Conservation (phyloP, 2,329 filamentous ascomycete species). For the Hymenoscyphus albidus region DNA sequence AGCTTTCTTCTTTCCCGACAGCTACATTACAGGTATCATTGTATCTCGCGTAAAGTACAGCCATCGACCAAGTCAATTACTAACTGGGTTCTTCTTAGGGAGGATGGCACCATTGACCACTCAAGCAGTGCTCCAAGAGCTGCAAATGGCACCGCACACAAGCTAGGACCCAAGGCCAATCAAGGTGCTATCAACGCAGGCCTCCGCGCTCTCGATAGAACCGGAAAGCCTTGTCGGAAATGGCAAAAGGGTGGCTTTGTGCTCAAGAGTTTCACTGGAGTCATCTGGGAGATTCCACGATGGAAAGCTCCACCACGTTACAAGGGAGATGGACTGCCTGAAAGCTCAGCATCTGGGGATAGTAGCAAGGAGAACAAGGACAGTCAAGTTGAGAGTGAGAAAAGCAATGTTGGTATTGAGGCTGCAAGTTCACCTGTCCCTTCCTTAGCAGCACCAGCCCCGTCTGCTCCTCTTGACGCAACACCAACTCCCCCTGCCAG, state of each 20-base stretch:
- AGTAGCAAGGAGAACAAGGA: slow-evolving; percentile 64
- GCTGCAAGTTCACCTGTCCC: slow-evolving; percentile 51
- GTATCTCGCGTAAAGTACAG: neutral
- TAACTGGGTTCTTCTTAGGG: slow-evolving; percentile 42
- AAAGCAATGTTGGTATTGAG: slow-evolving; percentile 57
- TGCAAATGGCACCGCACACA: slow-evolving; percentile 53
- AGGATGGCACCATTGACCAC: slow-evolving; percentile 61
- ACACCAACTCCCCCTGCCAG: slow-evolving; percentile 30
- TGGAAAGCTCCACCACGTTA: slow-evolving; percentile 73
- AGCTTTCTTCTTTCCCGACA: neutral
- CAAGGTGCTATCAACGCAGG: slow-evolving; percentile 96
- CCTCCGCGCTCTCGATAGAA: slow-evolving; percentile 87
- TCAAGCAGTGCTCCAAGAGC: slow-evolving; percentile 42
- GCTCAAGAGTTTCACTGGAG: slow-evolving; percentile 89
- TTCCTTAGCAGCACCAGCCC: slow-evolving; percentile 6
- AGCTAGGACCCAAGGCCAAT: slow-evolving; percentile 93
- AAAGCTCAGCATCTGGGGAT: slow-evolving; percentile 44
- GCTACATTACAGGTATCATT: neutral
- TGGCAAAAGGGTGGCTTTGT: slow-evolving; percentile 82
- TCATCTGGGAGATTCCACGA: slow-evolving; percentile 73
- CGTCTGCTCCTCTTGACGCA: slow-evolving; percentile 29
- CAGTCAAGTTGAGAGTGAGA: slow-evolving; percentile 49
- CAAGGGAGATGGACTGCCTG: slow-evolving; percentile 43
- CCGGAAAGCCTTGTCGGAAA: slow-evolving; percentile 85
- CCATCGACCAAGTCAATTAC: slow-evolving; percentile 18